Evolutionary conservation across 202 grass and related monocot genomes (phyloP).

Genomic region (Bolboschoenoplectus hybrid): DNA sequence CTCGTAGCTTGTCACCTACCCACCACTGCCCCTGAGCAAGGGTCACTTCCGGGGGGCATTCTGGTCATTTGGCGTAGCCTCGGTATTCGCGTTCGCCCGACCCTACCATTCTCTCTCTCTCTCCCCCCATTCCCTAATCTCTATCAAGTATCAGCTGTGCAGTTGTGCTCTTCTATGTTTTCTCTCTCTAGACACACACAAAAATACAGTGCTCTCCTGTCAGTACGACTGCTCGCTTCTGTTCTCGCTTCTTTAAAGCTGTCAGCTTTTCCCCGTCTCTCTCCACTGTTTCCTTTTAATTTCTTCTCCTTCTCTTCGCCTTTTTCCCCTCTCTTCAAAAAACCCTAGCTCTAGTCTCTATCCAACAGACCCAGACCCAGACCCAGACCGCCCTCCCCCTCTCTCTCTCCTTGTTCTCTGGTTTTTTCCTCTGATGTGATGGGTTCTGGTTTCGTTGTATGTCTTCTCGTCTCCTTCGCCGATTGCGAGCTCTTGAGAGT

Average conservation of each 20-base stretch:
- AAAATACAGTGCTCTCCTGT: slow-evolving; percentile 51
- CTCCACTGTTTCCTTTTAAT: slow-evolving; percentile 31
- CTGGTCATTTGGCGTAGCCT: slow-evolving; percentile 1
- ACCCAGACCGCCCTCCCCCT: not conserved
- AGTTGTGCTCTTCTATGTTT: slow-evolving; percentile 6
- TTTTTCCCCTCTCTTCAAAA: slow-evolving; percentile 41
- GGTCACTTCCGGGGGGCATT: not conserved
- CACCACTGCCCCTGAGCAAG: not conserved
- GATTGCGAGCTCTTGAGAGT: not conserved
- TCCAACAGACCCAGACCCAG: not conserved
- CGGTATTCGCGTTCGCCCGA: slow-evolving; percentile 35
- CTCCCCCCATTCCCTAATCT: slow-evolving; percentile 24
- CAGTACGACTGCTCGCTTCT: slow-evolving; percentile 42
- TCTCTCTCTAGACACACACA: slow-evolving; percentile 40
- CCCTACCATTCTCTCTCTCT: slow-evolving; percentile 26
- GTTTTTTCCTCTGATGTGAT: slow-evolving; percentile 25
- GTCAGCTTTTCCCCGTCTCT: slow-evolving; percentile 61
- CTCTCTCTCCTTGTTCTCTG: slow-evolving; percentile 13
- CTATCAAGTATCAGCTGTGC: not conserved
- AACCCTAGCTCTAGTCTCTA: slow-evolving; percentile 48
- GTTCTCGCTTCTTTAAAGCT: slow-evolving; percentile 77
- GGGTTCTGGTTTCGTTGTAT: slow-evolving; percentile 5
- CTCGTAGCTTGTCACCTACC: slow-evolving; percentile 16
- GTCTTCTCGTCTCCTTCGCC: not conserved
- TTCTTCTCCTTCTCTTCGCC: slow-evolving; percentile 37